Conservation (phyloP, 192 early-diverging fungal species). For the Coemansia brasiliensis region DNA sequence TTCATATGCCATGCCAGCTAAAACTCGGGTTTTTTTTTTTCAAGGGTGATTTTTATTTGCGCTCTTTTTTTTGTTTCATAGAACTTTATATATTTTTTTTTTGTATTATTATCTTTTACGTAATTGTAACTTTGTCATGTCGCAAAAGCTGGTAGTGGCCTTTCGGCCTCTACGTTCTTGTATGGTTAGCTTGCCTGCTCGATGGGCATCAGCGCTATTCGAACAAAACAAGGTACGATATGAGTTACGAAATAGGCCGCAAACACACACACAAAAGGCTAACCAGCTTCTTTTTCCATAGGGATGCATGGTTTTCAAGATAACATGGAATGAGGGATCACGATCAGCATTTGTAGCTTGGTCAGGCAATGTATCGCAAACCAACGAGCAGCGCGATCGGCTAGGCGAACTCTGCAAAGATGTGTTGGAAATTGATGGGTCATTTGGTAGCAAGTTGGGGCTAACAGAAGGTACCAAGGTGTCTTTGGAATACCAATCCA, state of each 20-base stretch:
- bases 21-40: background rate
- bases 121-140: slow-evolving; percentile 44
- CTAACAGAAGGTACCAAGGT: slow-evolving; percentile 63
- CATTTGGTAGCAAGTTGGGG: slow-evolving; percentile 66
- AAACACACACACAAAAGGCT: background rate
- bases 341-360: slow-evolving; percentile 32
- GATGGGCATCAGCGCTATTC: slow-evolving; percentile 72
- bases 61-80: too few species aligned
- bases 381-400: slow-evolving; percentile 14
- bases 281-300: slow-evolving; percentile 5
- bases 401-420: slow-evolving; percentile 7
- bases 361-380: slow-evolving; percentile 40
- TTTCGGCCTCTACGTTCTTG: slow-evolving; percentile 66
- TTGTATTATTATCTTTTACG: background rate
- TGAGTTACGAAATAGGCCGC: background rate
- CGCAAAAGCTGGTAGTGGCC: slow-evolving; percentile 62
- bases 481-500: slow-evolving; percentile 60
- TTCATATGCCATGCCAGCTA: too few species aligned
- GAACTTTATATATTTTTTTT: slow-evolving; percentile 2
- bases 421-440: slow-evolving; percentile 70
- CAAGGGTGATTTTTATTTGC: slow-evolving; percentile 6
- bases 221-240: slow-evolving; percentile 68
- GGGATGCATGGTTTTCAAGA: slow-evolving; percentile 40
- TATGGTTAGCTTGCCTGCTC: slow-evolving; percentile 71
- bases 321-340: slow-evolving; percentile 19